Conservation (phyloP, 148 eudicot species). For the Fagopyrum homotropicum region DNA sequence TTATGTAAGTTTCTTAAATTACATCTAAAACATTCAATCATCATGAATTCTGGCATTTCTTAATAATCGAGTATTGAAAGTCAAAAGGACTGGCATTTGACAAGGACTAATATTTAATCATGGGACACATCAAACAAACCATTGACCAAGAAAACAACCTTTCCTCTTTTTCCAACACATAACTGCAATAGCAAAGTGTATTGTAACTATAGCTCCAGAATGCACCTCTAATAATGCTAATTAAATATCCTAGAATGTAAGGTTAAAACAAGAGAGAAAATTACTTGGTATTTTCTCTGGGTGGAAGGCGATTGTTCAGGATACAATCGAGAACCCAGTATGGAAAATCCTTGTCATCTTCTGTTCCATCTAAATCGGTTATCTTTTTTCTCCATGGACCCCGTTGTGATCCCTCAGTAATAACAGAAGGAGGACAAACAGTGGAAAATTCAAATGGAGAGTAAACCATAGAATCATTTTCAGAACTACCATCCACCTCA, state of each 20-base stretch:
- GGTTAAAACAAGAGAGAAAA: conserved; percentile 3
- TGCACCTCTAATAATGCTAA: neutral
- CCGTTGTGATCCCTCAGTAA: conserved; percentile 92
- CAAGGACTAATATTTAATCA: neutral
- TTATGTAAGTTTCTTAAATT: neutral
- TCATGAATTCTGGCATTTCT: neutral
- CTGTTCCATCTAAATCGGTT: conserved; percentile 78
- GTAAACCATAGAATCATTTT: conserved; percentile 71
- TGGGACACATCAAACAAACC: neutral
- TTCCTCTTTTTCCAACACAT: neutral
- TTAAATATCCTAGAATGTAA: neutral
- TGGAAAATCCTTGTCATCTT: conserved; percentile 92
- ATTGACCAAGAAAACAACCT: neutral
- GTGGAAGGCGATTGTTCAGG: conserved; percentile 83
- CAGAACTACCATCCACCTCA: conserved; percentile 67
- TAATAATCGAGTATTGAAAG: neutral
- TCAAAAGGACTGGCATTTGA: neutral
- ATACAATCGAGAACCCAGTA: conserved; percentile 97
- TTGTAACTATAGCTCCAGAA: neutral
- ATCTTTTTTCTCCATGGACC: conserved; percentile 95
- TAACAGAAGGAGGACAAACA: conserved; percentile 78
- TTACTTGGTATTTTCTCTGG: conserved; percentile 97
- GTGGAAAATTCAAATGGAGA: conserved; percentile 92
- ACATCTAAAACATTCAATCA: neutral
- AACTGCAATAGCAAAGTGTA: neutral